Conservation (phyloP, 2,329 filamentous ascomycete species). For the Aureobasidium namibiae region DNA sequence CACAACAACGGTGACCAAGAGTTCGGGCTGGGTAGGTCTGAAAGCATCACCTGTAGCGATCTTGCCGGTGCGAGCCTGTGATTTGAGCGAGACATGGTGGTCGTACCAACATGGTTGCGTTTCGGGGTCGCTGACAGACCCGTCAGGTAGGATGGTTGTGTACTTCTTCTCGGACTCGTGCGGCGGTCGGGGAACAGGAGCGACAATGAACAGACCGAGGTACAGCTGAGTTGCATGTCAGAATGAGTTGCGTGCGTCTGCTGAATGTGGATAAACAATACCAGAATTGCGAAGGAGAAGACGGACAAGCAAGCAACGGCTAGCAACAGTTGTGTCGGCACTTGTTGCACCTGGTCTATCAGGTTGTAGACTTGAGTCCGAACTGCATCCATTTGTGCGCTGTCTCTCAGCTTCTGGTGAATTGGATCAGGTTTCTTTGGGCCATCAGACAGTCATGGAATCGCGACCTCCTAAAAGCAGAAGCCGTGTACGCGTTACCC, state of each 20-base stretch:
- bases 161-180: constrained; percentile 77
- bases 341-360: constrained; percentile 2
- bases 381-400: neutral
- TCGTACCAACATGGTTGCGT: constrained; percentile 83
- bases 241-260: neutral
- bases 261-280: constrained; percentile 12
- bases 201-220: constrained; percentile 59
- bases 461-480: neutral
- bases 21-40: constrained; percentile 62
- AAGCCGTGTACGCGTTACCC: constrained; percentile 5
- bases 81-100: constrained; percentile 54
- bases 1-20: constrained; percentile 87
- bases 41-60: constrained; percentile 38
- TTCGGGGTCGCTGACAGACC: constrained; percentile 46
- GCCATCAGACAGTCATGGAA: constrained; percentile 1
- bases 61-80: constrained; percentile 28
- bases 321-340: neutral
- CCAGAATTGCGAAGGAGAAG: constrained; percentile 21
- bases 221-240: constrained; percentile 18
- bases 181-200: constrained; percentile 69
- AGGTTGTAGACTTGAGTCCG: neutral
- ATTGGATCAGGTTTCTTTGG: neutral
- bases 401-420: neutral
- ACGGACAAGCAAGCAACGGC: constrained; percentile 14
- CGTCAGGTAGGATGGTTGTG: constrained; percentile 62